Evolutionary conservation across 2,329 filamentous ascomycete species (phyloP).

Genomic region (Fonsecaea nubica): DNA sequence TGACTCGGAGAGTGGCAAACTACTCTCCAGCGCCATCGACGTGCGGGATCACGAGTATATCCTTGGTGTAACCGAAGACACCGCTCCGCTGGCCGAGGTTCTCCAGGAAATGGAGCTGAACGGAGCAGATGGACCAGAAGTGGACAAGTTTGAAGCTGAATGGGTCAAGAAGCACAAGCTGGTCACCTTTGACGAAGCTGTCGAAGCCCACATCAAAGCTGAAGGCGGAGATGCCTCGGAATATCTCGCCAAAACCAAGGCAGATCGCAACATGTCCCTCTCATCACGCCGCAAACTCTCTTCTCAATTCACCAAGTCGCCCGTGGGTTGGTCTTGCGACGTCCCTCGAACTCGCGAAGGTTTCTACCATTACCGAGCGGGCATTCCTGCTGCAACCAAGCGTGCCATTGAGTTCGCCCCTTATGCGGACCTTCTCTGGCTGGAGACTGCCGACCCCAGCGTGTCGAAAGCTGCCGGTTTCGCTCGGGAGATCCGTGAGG

Average conservation of each 20-base stretch:
- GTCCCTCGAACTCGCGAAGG: constrained; percentile 91
- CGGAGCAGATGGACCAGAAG: constrained; percentile 78
- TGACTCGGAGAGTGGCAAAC: constrained; percentile 90
- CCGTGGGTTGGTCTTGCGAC: constrained; percentile 87
- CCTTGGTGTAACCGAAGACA: constrained; percentile 79
- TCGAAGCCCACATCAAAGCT: constrained; percentile 72
- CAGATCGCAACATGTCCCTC: constrained; percentile 77
- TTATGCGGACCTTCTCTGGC: constrained; percentile 94
- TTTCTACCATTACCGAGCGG: constrained; percentile 78
- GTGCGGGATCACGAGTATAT: constrained; percentile 97
- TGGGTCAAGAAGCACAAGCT: constrained; percentile 90
- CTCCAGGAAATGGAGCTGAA: constrained; percentile 86
- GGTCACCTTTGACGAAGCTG: constrained; percentile 90
- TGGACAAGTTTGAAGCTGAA: constrained; percentile 81
- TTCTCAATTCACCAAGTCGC: constrained; percentile 67
- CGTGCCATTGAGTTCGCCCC: constrained; percentile 89
- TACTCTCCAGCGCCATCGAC: constrained; percentile 89
- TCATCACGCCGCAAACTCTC: constrained; percentile 77
- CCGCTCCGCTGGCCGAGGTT: constrained; percentile 82
- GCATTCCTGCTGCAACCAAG: constrained; percentile 84
- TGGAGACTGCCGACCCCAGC: constrained; percentile 89
- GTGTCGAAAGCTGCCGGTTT: constrained; percentile 78
- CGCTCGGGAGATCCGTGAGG: constrained; percentile 73
- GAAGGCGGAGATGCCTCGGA: constrained; percentile 69
- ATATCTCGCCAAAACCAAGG: constrained; percentile 68